These are phyloP conservation scores for Annona cherimola DNA, from an alignment of 164 flowering plant species.

Conservation along the genomic window DNA sequence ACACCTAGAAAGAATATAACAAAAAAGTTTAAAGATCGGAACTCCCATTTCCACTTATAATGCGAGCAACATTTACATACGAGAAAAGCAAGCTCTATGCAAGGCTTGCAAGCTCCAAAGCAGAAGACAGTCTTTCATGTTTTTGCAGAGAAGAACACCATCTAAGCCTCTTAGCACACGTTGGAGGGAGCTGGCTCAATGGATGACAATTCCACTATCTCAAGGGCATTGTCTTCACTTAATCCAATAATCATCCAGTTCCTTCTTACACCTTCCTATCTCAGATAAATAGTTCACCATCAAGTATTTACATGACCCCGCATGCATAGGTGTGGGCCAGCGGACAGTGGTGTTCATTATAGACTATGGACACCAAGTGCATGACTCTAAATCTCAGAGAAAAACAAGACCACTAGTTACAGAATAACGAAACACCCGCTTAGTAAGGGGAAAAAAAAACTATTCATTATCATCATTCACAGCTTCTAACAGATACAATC, in stretches of 20 bases:
- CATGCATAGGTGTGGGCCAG: too few species aligned
- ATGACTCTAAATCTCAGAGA: not conserved
- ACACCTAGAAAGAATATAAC: not conserved
- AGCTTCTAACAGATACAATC: not conserved
- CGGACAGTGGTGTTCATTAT: too few species aligned
- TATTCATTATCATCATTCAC: not conserved
- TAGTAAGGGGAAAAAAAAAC: not conserved
- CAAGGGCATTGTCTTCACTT: too few species aligned
- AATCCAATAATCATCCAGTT: too few species aligned
- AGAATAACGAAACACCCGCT: not conserved
- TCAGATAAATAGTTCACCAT: too few species aligned
- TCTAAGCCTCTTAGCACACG: too few species aligned
- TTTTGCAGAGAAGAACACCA: not conserved
- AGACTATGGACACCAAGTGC: not conserved
- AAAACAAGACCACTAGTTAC: not conserved
- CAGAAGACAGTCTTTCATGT: not conserved
- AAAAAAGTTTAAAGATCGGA: not conserved
- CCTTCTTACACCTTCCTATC: too few species aligned
- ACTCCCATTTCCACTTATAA: not conserved
- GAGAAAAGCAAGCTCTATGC: not conserved
- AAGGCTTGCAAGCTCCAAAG: not conserved
- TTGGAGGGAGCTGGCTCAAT: too few species aligned
- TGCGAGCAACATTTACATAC: not conserved
- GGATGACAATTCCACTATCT: too few species aligned
- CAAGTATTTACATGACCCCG: too few species aligned